Conservation (phyloP, 176 grass and related monocot species). For the Oryza meridionalis region DNA sequence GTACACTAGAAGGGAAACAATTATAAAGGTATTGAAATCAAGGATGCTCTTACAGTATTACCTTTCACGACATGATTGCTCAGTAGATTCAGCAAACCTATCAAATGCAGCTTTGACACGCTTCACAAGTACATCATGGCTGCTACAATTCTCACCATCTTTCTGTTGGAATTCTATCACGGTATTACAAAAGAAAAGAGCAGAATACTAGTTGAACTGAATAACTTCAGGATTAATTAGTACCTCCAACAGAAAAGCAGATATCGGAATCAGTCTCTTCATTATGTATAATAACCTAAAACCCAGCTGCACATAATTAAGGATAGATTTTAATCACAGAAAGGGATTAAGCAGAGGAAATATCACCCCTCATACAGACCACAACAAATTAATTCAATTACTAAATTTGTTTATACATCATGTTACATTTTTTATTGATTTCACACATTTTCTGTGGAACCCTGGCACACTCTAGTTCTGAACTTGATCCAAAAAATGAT, state of each 20-base stretch:
- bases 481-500: conserved; percentile 17
- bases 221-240: conserved; percentile 37
- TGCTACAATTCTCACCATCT: conserved; percentile 76
- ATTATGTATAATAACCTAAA: conserved; percentile 89
- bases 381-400: conserved; percentile 17
- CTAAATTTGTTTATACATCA: conserved; percentile 15
- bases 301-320: conserved; percentile 67
- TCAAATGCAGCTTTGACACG: conserved; percentile 72
- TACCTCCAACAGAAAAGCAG: conserved; percentile 83
- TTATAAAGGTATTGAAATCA: conserved; percentile 34
- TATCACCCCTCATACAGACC: neutral
- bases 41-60: conserved; percentile 33
- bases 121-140: conserved; percentile 84
- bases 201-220: conserved; percentile 9
- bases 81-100: conserved; percentile 87
- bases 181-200: conserved; percentile 33
- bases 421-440: neutral
- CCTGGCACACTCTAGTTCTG: conserved; percentile 7
- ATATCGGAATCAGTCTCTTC: conserved; percentile 78
- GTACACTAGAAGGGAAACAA: conserved; percentile 8
- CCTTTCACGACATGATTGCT: conserved; percentile 76
- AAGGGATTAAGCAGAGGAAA: conserved; percentile 24
- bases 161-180: conserved; percentile 67
- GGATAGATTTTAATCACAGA: conserved; percentile 14
- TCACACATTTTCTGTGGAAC: conserved; percentile 1